A percentile compares a stretch with the other conserved stretches of the same genome.
Evolutionary conservation across 2,329 filamentous ascomycete genomes (phyloP).

Genomic region (Xylaria digitata): DNA sequence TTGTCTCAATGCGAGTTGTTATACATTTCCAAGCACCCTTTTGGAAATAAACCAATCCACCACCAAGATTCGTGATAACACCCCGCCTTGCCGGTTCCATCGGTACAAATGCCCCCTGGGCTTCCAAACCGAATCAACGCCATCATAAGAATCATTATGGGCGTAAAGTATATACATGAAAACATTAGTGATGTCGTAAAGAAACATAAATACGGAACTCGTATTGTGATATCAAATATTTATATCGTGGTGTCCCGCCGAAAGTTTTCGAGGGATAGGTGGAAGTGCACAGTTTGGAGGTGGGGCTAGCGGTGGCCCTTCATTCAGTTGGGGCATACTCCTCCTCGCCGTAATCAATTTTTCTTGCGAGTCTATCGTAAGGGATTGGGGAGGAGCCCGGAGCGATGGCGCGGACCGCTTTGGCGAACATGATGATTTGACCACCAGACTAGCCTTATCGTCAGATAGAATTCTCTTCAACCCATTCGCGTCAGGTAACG

Average conservation of each 20-base stretch:
- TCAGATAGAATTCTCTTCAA: conserved; percentile 29
- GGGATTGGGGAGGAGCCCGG: conserved; percentile 30
- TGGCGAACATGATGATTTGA: conserved; percentile 38
- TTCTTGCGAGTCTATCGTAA: conserved; percentile 31
- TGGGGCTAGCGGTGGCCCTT: conserved; percentile 64
- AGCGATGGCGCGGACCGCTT: conserved; percentile 45
- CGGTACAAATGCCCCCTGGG: background rate
- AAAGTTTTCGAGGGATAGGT: conserved; percentile 58
- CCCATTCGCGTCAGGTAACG: conserved; percentile 33
- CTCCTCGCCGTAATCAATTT: conserved; percentile 52
- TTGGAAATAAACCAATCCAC: conserved; percentile 14
- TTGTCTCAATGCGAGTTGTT: conserved; percentile 13
- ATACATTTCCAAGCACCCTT: conserved; percentile 17
- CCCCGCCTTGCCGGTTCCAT: background rate
- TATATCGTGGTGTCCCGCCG: conserved; percentile 28
- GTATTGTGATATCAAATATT: conserved; percentile 27
- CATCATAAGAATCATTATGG: conserved; percentile 42
- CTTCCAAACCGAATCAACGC: conserved; percentile 17
- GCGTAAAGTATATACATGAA: conserved; percentile 41
- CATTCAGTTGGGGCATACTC: conserved; percentile 63
- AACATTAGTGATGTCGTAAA: conserved; percentile 21
- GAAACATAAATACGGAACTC: conserved; percentile 5
- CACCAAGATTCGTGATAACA: conserved; percentile 24
- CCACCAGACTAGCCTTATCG: conserved; percentile 32
- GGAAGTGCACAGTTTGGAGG: conserved; percentile 67